These are phyloP conservation scores for Vigna radiata DNA, from an alignment of 306 rosid genomes.

Conservation along the genomic window DNA sequence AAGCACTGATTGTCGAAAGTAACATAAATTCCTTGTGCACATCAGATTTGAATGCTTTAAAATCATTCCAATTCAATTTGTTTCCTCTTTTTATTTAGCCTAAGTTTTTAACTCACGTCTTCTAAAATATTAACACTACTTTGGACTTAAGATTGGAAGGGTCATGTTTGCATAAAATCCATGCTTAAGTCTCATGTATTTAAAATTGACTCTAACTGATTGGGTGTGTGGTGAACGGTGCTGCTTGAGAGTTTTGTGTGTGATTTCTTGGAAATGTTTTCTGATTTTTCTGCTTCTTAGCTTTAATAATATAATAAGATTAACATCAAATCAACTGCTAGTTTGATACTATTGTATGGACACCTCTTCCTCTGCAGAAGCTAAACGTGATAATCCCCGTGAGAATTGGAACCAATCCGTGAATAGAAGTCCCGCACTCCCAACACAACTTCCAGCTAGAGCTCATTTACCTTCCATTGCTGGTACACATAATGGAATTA, in stretches of 20 bases:
- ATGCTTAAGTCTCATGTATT: not conserved
- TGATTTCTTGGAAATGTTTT: conserved; percentile 15
- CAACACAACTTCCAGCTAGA: conserved; percentile 86
- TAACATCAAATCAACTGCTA: not conserved
- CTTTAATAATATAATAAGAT: conserved; percentile 26
- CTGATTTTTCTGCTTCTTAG: not conserved
- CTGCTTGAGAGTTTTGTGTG: conserved; percentile 19
- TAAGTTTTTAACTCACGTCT: conserved; percentile 1
- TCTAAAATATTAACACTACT: not conserved
- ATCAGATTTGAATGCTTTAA: conserved; percentile 25
- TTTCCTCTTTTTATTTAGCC: conserved; percentile 3
- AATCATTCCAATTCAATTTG: conserved; percentile 21
- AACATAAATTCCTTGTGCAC: not conserved
- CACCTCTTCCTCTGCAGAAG: conserved; percentile 55
- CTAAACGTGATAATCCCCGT: conserved; percentile 55
- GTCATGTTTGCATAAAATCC: conserved; percentile 9
- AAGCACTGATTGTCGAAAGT: conserved; percentile 14
- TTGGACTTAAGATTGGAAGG: conserved; percentile 15
- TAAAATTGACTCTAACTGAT: not conserved
- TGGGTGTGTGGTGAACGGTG: conserved; percentile 7
- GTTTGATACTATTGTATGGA: conserved; percentile 16
- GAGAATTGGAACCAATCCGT: conserved; percentile 71
- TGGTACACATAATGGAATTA: conserved; percentile 52
- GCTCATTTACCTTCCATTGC: conserved; percentile 92
- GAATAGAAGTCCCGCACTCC: conserved; percentile 74